Base-by-base conservation (phyloP, 768 basidiomycete genomes). In the Rhodotorula babjevae region DNA sequence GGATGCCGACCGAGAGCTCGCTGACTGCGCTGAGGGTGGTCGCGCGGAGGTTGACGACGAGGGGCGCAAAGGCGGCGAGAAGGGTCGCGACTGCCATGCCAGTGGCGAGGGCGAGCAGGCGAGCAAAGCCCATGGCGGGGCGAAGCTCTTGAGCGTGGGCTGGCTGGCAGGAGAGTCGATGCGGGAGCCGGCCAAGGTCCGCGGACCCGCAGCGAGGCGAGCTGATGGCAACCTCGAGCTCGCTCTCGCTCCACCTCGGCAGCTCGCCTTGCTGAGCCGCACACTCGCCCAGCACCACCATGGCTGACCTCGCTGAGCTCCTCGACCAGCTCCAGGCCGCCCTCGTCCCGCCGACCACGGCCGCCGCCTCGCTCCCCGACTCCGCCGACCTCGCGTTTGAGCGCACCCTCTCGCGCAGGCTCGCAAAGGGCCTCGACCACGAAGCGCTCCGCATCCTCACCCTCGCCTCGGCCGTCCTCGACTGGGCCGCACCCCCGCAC, bases 321-420 rank as follows among this genome's bases (percentile, higher is more conserved):
- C 53, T 76, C 9, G 55, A 63, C 40, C 36, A 44, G 1, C 63
- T 76, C 15, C 68, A 72, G 25, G 16, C 27, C 4, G 61, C 74
- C 19, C 40, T 76, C 18, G 50, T 69, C 21, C 58, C 72, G 4
- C 69, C 81, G 6, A 83, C 82, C 16, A 71, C 75, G 9, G 75
- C 79, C 42, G 82, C 81, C 11, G 75, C 79, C 8, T 62, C 59
- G 14, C 74, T 83, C 14, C 82, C 83, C 21, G 61, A 62, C 16
- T 89, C 92, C 6, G 73, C 83, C 23, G 94, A 97, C 82, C 83
- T 98, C 68, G 82, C 84, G n/a, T 97, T 93, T 81, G 91, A 96
- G 81, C 89, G 91, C 33, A 90, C 93, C 4, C 86, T 98, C 73
- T 89, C 94, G 80, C 81, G 85, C 9, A 83, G 81, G 3, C 84